Evolutionary conservation across 768 basidiomycete species (phyloP), one percentile per base, ranked within the genome.

Genomic region (Fomitopsis serialis): DNA sequence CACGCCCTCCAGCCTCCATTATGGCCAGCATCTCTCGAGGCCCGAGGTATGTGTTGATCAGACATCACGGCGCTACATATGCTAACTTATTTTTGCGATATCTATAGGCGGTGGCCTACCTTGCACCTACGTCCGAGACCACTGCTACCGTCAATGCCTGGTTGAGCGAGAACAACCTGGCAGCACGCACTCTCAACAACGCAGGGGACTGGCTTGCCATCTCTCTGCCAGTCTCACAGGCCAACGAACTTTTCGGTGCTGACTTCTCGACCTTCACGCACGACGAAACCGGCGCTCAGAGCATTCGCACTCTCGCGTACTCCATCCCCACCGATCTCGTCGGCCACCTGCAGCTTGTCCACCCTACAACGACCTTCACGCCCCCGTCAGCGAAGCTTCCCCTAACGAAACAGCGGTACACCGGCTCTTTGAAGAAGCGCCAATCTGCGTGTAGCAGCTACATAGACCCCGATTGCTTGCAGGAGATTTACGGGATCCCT

Each of bases 1-100:
- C 52, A 67, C 68, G 15, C 73, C 74, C 6, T 53, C 59, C 23
- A 72, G 65, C 58, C 54, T 65, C 8, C 55, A 61, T n/a, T 75
- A 70, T 57, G 65, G 68, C 7, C 55, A 70, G 44, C 66, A 67
- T 54, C 62, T 72, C 29, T 62, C 62, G 13, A 68, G 63, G 56
- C 66, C 64, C 22, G 61, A 68, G 62, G 70, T 70, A 11, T 11
- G 54, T 47, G 6, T 22, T 13, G 2, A 24, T 21, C 3, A 23
- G 1, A 7, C 19, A 6, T 29, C 6, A 7, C 13, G 11, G 25
- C 15, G 19, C 27, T n/a, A 43, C 32, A 8, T 54, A 3, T 7
- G 15, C 13, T 0, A 6, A 13, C 9, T 5, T 12, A 2, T 13
- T 13, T 40, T 48, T 45, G 54, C 54, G 15, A n/a, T n/a, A n/a